Percentiles rank a stretch among this genome's conserved stretches.
These are phyloP conservation scores for Leishmania tropica DNA, from an alignment of 208 protist genomes.

Conservation along the genomic window DNA sequence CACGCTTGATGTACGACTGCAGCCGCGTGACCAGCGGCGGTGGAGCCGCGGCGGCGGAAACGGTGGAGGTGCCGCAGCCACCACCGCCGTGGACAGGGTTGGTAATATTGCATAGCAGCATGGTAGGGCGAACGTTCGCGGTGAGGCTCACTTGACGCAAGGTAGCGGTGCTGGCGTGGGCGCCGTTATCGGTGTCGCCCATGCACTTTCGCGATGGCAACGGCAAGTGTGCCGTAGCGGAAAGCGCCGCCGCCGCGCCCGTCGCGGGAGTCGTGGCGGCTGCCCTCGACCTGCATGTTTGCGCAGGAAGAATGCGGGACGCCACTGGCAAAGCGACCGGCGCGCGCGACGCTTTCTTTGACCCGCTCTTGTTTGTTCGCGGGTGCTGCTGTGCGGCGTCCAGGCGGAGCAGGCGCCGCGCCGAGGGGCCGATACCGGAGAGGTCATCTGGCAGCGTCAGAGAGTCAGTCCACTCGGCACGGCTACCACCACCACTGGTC, in stretches of 20 bases:
- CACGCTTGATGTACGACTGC: constrained; percentile 46
- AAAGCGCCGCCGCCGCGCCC: neutral
- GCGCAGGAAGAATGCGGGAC: constrained; percentile 12
- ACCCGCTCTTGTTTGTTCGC: neutral
- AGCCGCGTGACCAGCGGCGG: constrained; percentile 36
- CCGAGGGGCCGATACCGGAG: constrained; percentile 57
- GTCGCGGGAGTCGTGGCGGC: neutral
- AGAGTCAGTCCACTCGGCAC: neutral
- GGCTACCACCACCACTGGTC: neutral
- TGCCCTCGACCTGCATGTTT: neutral
- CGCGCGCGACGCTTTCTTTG: neutral
- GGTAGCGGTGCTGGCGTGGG: no score
- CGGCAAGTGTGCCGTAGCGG: neutral
- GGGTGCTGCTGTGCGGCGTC: constrained; percentile 15
- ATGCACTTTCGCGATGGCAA: neutral
- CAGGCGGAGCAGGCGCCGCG: constrained; percentile 37
- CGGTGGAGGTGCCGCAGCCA: neutral
- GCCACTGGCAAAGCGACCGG: constrained; percentile 5
- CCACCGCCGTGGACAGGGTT: neutral
- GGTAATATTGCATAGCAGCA: constrained; percentile 23
- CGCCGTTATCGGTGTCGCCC: neutral
- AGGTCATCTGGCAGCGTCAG: constrained; percentile 29
- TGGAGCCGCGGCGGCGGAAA: constrained; percentile 7
- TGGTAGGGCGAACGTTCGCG: constrained; percentile 14
- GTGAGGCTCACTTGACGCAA: neutral